A percentile compares a stretch with the other conserved stretches of the same genome.
Conservation (phyloP, 2,329 filamentous ascomycete species). For the Penicillium digitatum region DNA sequence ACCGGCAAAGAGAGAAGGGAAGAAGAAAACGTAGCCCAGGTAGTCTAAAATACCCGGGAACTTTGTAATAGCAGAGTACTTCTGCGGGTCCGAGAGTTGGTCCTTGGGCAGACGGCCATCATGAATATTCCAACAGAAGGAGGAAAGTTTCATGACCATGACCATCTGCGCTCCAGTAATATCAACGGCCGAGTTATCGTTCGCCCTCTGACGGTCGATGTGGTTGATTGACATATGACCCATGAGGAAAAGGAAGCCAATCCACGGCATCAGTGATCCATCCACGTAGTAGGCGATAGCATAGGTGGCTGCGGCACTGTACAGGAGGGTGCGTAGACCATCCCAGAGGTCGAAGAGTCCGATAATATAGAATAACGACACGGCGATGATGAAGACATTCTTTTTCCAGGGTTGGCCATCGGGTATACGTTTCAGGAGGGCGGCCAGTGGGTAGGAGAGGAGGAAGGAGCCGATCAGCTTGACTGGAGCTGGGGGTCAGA, state of each 20-base stretch:
- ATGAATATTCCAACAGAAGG: conserved; percentile 97
- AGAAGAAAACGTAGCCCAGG: conserved; percentile 88
- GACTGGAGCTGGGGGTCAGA: conserved; percentile 53
- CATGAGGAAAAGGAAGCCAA: conserved; percentile 92
- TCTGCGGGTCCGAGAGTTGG: conserved; percentile 82
- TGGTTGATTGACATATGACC: conserved; percentile 90
- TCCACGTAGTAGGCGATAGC: conserved; percentile 76
- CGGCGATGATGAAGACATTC: conserved; percentile 77
- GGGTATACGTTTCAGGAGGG: conserved; percentile 80
- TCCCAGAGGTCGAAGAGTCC: conserved; percentile 90
- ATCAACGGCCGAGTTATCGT: conserved; percentile 66
- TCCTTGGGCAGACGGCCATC: conserved; percentile 77
- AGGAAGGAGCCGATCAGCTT: conserved; percentile 91
- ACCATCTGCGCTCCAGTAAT: conserved; percentile 98
- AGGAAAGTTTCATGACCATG: conserved; percentile 91
- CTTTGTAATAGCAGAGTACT: conserved; percentile 69
- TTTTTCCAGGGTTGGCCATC: conserved; percentile 79
- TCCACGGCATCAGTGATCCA: conserved; percentile 95
- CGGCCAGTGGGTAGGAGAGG: conserved; percentile 87
- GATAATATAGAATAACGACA: conserved; percentile 84
- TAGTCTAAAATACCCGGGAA: conserved; percentile 78
- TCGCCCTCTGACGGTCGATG: conserved; percentile 69
- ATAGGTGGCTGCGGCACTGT: conserved; percentile 77
- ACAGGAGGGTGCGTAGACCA: conserved; percentile 72
- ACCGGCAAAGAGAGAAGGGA: conserved; percentile 82